Evolutionary conservation across 768 basidiomycete genomes (phyloP), one percentile per base, ranked within the genome.

Genomic region (Leccinum subtestaceum): DNA sequence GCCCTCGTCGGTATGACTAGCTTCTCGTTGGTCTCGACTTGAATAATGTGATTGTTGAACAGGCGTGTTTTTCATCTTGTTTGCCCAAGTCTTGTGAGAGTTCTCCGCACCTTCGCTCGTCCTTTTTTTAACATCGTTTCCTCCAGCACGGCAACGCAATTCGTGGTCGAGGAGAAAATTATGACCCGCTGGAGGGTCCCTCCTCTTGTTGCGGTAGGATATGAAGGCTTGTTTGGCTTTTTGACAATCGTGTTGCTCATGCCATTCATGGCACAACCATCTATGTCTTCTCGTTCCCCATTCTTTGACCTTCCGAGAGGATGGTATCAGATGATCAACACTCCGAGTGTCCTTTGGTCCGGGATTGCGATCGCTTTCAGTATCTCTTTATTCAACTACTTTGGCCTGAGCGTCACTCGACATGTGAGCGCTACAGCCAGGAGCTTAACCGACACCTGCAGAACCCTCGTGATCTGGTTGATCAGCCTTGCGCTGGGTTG

Each of bases 101-200:
- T 40, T 19, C 38, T 32, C 46, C 8, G 6, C 2, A 29, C n/a
- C 27, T 50, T 11, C 10, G 3, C 29, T 47, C 43, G 23, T 54
- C 27, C 2, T 52, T 52, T 49, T 12, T 36, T 59, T 3, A 63
- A 1, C 9, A 23, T 60, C 38, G 40, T 58, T n/a, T 40, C 59
- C 61, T 63, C 49, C 58, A 95, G 92, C 77, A 91, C 92, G 29
- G 94, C 94, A 56, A 84, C 86, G 10, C 94, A 95, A 71, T 95
- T 95, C 70, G 95, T 98, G 48, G 82, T 97, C 15, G 97, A 98
- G 80, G 96, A 98, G 77, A 95, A 91, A 78, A 95, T 98, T 65
- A 87, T 98, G 89, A 78, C 84, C 68, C 84, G 82, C 52, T 95
- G 96, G 78, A 80, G 85, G 34, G 88, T 98, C 43, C 84, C 86